Conservation (phyloP, 305 asterid species). For the Ajuga reptans region DNA sequence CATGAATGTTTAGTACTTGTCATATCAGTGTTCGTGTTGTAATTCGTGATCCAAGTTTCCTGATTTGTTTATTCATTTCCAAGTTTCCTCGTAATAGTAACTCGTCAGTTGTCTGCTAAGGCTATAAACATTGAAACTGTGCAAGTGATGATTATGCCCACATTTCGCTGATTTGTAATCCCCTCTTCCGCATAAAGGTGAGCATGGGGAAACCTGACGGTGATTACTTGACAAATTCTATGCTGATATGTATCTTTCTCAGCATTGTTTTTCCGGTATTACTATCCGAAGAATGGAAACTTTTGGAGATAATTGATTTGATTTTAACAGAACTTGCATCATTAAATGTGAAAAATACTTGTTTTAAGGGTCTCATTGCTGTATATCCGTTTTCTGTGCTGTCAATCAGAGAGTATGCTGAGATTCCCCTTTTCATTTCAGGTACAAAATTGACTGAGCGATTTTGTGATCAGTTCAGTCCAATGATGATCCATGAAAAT, state of each 20-base stretch:
- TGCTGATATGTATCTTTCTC: background rate
- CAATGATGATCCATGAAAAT: slow-evolving; percentile 61
- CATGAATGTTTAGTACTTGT: background rate
- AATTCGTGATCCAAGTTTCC: background rate
- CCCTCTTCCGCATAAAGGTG: background rate
- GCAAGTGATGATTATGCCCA: background rate
- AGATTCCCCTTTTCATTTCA: slow-evolving; percentile 30
- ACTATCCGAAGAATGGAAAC: slow-evolving; percentile 1
- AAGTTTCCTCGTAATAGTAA: background rate
- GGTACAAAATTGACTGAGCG: slow-evolving; percentile 79
- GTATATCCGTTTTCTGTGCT: background rate
- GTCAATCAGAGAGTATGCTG: slow-evolving; percentile 9
- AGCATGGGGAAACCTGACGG: background rate
- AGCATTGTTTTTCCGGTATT: background rate
- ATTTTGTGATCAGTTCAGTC: slow-evolving; percentile 80
- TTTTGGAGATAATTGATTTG: background rate
- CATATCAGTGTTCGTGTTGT: background rate
- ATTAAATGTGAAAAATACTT: background rate
- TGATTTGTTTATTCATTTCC: background rate
- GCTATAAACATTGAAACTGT: background rate
- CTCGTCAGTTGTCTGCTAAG: slow-evolving; percentile 8
- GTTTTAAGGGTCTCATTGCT: slow-evolving; percentile 8
- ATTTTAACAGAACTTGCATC: background rate
- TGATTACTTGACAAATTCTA: background rate
- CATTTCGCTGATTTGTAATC: background rate